A percentile compares a stretch with the other conserved stretches of the same genome.
phyloP scores from a whole-genome alignment of 1,139 yeast genomes.

The Yamadazyma sp. region DNA sequence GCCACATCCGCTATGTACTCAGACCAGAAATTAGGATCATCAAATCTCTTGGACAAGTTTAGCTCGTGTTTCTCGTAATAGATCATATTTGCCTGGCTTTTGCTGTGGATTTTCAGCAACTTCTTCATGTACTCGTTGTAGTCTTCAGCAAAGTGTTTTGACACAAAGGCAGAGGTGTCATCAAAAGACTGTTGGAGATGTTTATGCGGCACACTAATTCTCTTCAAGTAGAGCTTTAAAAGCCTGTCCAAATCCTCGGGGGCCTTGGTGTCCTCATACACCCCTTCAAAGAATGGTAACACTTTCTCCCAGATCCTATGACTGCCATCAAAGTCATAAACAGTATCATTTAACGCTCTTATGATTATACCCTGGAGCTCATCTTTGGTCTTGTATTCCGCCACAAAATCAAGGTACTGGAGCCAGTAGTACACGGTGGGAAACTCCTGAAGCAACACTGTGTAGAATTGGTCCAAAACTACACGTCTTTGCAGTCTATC shows the following conservation, averaged over 20 bases:
- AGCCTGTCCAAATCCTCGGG: constrained; percentile 20
- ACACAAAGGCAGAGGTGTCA: constrained; percentile 44
- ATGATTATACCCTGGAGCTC: constrained; percentile 17
- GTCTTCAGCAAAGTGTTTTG: constrained; percentile 23
- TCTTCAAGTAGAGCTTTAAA: constrained; percentile 27
- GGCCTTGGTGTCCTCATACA: constrained; percentile 11
- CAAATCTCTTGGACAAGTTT: constrained; percentile 11
- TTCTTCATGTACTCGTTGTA: constrained; percentile 41
- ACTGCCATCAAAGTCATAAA: constrained; percentile 35
- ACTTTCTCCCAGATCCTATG: constrained; percentile 35
- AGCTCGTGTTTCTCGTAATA: constrained; percentile 30
- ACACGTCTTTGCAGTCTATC: constrained; percentile 13
- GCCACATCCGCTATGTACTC: constrained; percentile 30
- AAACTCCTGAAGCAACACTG: constrained; percentile 17
- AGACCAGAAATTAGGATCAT: constrained; percentile 28
- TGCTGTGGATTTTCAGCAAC: constrained; percentile 36
- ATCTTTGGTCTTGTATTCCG: constrained; percentile 6
- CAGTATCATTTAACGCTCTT: constrained; percentile 27
- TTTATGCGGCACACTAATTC: constrained; percentile 45
- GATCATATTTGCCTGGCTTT: constrained; percentile 27
- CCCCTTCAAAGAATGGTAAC: constrained; percentile 15
- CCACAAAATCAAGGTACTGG: constrained; percentile 17
- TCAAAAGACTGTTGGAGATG: constrained; percentile 42
- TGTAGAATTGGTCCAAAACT: constrained; percentile 20
- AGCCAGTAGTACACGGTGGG: constrained; percentile 23